These are phyloP conservation scores for Aureobasidium sp. DNA, from an alignment of 2,329 filamentous ascomycete species.

Conservation along the genomic window DNA sequence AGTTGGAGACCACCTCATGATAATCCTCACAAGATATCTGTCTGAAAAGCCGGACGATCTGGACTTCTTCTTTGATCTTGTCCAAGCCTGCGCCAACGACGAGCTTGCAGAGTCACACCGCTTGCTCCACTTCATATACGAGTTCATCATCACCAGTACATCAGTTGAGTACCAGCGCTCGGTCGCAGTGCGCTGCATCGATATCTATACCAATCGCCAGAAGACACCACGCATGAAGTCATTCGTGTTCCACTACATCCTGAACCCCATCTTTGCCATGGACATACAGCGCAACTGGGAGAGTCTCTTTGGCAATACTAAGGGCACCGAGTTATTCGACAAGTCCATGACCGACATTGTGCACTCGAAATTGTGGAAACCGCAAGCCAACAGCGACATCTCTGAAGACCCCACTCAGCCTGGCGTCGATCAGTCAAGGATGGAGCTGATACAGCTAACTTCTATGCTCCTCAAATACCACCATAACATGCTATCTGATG, in stretches of 20 bases:
- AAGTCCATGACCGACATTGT: slow-evolving; percentile 80
- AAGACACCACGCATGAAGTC: slow-evolving; percentile 86
- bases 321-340: slow-evolving; percentile 69
- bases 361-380: slow-evolving; percentile 88
- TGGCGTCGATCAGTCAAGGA: slow-evolving; percentile 88
- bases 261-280: slow-evolving; percentile 94
- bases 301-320: slow-evolving; percentile 40
- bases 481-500: slow-evolving; percentile 75
- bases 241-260: slow-evolving; percentile 82
- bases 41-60: slow-evolving; percentile 52
- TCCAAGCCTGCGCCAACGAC: slow-evolving; percentile 75
- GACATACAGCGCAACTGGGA: slow-evolving; percentile 83
- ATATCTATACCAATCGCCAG: slow-evolving; percentile 71
- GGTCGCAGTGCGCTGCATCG: slow-evolving; percentile 75
- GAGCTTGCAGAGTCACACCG: slow-evolving; percentile 70
- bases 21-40: slow-evolving; percentile 74
- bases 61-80: slow-evolving; percentile 77
- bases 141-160: slow-evolving; percentile 71
- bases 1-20: slow-evolving; percentile 78
- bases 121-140: slow-evolving; percentile 76
- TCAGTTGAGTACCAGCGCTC: slow-evolving; percentile 80
- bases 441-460: slow-evolving; percentile 91
- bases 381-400: slow-evolving; percentile 66
- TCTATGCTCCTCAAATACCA: slow-evolving; percentile 95
- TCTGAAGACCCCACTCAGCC: slow-evolving; percentile 76